Base-by-base conservation (phyloP, 495 filamentous ascomycete genomes). In the Cudoniella acicularis region DNA sequence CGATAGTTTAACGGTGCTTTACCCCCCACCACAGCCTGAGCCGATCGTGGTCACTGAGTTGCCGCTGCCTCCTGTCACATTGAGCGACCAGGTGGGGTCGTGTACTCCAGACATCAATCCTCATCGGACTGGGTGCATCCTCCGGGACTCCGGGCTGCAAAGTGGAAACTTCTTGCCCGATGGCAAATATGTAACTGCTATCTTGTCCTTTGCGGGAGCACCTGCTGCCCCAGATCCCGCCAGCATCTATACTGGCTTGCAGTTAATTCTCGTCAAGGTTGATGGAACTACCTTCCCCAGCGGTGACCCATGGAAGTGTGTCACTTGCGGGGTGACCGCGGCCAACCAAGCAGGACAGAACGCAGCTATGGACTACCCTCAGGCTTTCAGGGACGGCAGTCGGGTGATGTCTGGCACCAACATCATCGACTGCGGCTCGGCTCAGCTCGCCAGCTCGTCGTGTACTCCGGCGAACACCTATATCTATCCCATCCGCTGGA, bases 121-220 rank as follows among this genome's bases (percentile, higher is more conserved):
- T 17, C 43, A 53, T 10, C 52, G 62, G 4, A 63, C 62, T 13
- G 64, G 62, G 18, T 69, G 62, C 27, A 63, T 66, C 30, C 16
- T 22, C 58, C 41, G 40, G 47, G 49, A 41, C 46, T 18, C 20
- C 22, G 9, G 18, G 67, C 36, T 55, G 60, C 41, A 13, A 6
- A 54, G 21, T 24, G 67, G 67, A 17, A 66, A 61, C 54, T 69
- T 69, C 36, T 41, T 67, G 36, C 67, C 67, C 16, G 64, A 69
- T 43, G 51, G 36, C 16, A 66, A 61, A 23, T 64, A 69, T 42
- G 64, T 69, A 25, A 50, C 63, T 50, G 67, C 67, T 21, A 30
- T 22, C 13, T 27, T 70, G 24, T 62, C 46, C 48, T 70, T 65
- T 18, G 54, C 57, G 2, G 67, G 67, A 1, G 60, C 65, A 4